Evolutionary conservation across 2,329 filamentous ascomycete species (phyloP).

Genomic region (Lasiodiplodia hormozganensis): DNA sequence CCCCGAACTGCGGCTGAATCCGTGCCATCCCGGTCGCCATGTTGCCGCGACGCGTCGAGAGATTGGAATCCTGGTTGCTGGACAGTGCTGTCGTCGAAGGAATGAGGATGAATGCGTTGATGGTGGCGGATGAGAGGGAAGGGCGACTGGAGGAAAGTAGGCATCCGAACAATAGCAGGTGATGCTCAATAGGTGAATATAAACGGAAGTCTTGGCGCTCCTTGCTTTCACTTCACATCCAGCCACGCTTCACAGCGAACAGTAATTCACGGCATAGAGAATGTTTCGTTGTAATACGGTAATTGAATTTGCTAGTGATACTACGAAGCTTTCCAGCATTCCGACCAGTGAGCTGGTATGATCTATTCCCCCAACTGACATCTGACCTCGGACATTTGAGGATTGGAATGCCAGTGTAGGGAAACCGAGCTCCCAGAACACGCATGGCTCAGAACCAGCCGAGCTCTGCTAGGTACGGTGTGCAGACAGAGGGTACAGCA

Average conservation of each 20-base stretch:
- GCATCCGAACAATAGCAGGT: background rate
- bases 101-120: background rate
- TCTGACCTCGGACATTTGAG: background rate
- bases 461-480: too few relatives aligned
- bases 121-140: background rate
- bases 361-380: background rate
- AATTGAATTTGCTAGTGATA: background rate
- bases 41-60: background rate
- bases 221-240: background rate
- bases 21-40: conserved; percentile 8
- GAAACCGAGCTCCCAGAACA: background rate
- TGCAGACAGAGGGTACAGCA: background rate
- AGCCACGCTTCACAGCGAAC: background rate
- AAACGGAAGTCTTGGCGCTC: background rate
- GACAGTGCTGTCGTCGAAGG: background rate
- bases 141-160: background rate
- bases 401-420: background rate
- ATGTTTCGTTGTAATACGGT: background rate
- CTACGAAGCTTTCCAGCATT: background rate
- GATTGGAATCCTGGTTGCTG: background rate
- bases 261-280: background rate
- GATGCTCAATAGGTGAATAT: background rate
- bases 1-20: conserved; percentile 20
- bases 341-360: background rate
- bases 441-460: too few relatives aligned